Evolutionary conservation across 345 rosid species (phyloP), one percentile per base, ranked within the genome.

Genomic region (Hibiscus trionum): DNA sequence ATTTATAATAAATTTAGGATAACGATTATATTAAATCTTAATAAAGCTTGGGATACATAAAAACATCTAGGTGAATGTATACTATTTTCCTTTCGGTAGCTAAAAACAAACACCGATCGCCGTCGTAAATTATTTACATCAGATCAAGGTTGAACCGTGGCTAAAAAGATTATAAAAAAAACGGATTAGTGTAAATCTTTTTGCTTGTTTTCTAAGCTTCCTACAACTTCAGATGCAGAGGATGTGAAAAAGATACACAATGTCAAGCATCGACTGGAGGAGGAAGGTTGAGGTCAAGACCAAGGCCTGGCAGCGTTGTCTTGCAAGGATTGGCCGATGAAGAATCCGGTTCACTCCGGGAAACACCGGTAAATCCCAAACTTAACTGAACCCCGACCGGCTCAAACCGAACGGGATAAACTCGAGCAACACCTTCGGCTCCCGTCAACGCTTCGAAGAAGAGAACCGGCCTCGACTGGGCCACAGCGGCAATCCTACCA

Each of bases 201-300:
- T 26, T 49, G 11, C 26, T 56, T 11, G 21, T 5, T 42, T 42
- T 42, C 46, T 42, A 12, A 21, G 61, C 29, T 31, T 19, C 50
- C n/a, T 17, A 15, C 70, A 2, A 24, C 57, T 47, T 42, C 42
- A 66, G 12, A 27, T 19, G 26, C 8, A n/a, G 21, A 49, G 10
- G 50, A 42, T 58, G 49, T 31, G 3, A 69, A 70, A 11, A 60
- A 39, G 14, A 21, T 42, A 2, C 0, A 2, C 15, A 17, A 27
- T 15, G 27, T 86, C 83, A 91, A 39, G 87, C 84, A 26, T 87
- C 92, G 5, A 80, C 81, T 3, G 92, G 87, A 6, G 97, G 90
- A 37, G 88, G 87, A 65, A 88, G 84, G 66, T 92, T 90, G 37
- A 90, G 96, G 72, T 92, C 97, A n/a, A 90, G 78, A 72, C 77